phyloP scores from a whole-genome alignment of 2,329 filamentous ascomycete species.

The Berkeleyomyces basicola region DNA sequence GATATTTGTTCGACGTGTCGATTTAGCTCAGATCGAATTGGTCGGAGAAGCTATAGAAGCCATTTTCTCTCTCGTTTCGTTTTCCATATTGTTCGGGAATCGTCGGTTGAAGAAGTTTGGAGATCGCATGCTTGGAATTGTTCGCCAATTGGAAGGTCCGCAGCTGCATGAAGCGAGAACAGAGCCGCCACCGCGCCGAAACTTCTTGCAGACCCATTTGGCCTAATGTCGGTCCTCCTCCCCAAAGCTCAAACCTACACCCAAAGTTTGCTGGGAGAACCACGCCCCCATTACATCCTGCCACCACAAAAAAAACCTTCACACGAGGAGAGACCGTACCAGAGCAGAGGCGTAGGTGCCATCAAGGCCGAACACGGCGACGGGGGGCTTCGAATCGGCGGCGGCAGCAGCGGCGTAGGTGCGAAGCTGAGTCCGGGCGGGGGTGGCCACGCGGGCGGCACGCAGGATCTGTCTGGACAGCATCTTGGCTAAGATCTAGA shows the following conservation, averaged over 20 bases:
- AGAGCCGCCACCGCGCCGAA: neutral
- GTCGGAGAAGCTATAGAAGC: neutral
- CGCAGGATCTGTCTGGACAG: conserved; percentile 42
- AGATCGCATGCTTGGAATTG: neutral
- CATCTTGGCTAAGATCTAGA: conserved; percentile 23
- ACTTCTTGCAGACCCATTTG: neutral
- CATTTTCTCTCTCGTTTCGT: neutral
- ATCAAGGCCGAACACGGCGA: conserved; percentile 87
- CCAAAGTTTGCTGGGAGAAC: neutral
- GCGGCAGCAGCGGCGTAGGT: conserved; percentile 70
- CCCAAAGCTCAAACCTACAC: neutral
- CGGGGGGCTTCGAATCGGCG: conserved; percentile 57
- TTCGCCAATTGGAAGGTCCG: neutral
- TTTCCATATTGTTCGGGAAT: neutral
- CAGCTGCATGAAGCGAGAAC: neutral
- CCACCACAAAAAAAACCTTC: neutral
- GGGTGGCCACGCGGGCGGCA: conserved; percentile 44
- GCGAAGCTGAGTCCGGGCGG: conserved; percentile 45
- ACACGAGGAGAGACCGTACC: conserved; percentile 43
- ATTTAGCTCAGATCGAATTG: neutral
- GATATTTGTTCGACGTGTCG: neutral
- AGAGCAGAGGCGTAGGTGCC: conserved; percentile 97
- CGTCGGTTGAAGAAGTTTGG: neutral
- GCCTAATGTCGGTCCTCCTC: neutral
- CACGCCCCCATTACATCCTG: neutral